phyloP scores from a whole-genome alignment of 2,329 filamentous ascomycete genomes.

The Monilinia fructigena region DNA sequence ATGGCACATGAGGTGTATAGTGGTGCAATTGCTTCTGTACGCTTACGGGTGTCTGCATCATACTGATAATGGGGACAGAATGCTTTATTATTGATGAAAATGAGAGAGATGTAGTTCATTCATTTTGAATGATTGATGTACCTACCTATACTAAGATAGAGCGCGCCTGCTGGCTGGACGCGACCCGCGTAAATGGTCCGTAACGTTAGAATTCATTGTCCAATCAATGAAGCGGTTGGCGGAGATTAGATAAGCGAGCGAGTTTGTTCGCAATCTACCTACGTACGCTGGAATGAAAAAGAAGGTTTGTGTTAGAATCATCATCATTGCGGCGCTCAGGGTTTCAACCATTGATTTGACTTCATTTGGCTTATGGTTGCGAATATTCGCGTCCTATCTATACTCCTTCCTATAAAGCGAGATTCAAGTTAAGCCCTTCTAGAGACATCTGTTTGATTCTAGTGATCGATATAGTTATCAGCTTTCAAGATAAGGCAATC shows the following conservation, averaged over 20 bases:
- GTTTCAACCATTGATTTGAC: too few species aligned
- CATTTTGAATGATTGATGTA: neutral
- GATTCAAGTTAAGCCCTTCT: neutral
- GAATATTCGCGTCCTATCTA: neutral
- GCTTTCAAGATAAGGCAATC: neutral
- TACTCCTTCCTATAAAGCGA: neutral
- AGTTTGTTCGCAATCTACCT: neutral
- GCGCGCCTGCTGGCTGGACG: neutral
- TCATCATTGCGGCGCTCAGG: neutral
- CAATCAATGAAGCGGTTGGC: neutral
- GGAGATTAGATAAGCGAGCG: neutral
- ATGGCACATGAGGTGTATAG: slow-evolving; percentile 23
- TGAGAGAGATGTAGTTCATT: neutral
- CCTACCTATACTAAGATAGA: neutral
- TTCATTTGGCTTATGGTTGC: neutral
- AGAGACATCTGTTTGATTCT: neutral
- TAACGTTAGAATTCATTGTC: neutral
- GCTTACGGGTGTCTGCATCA: slow-evolving; percentile 18
- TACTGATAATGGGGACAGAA: slow-evolving; percentile 12
- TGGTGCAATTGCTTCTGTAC: slow-evolving; percentile 19
- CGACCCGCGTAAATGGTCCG: slow-evolving; percentile 1
- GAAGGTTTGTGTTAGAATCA: neutral
- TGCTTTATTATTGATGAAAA: neutral
- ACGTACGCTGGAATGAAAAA: neutral
- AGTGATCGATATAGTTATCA: neutral